Evolutionary conservation across 805 yeast species (phyloP).

Genomic region (Wickerhamiella australiensis): DNA sequence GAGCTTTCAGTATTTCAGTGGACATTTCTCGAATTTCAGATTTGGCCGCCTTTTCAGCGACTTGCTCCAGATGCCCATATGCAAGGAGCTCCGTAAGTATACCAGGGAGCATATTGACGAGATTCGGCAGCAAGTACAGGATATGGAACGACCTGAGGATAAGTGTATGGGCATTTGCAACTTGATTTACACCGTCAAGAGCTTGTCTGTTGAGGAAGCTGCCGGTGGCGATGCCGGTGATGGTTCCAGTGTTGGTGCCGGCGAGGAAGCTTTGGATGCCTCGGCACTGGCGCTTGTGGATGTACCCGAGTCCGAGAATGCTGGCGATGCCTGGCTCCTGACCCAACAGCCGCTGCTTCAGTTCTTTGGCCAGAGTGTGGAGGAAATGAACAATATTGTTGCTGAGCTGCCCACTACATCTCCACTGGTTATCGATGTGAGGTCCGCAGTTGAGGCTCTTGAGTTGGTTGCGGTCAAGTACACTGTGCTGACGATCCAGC

Average conservation of each 20-base stretch:
- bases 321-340: conserved; percentile 9
- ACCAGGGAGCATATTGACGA: conserved; percentile 42
- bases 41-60: conserved; percentile 57
- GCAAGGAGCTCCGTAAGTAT: conserved; percentile 38
- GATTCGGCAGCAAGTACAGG: conserved; percentile 37
- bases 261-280: background rate
- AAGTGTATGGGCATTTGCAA: conserved; percentile 61
- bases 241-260: background rate
- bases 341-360: conserved; percentile 6
- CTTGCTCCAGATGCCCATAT: conserved; percentile 42
- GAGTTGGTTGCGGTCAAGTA: conserved; percentile 38
- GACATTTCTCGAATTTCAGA: conserved; percentile 50
- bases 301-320: background rate
- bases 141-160: conserved; percentile 41
- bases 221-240: conserved; percentile 39
- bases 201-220: conserved; percentile 38
- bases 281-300: background rate
- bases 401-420: background rate
- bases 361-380: conserved; percentile 12
- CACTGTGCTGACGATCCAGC: conserved; percentile 18
- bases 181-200: conserved; percentile 39
- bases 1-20: conserved; percentile 55
- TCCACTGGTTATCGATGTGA: conserved; percentile 35
- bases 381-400: conserved; percentile 1
- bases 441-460: conserved; percentile 52